A percentile compares a stretch with the other conserved stretches of the same genome.
Evolutionary conservation across 148 eudicot genomes (phyloP).

Genomic region (Chenopodium formosanum): DNA sequence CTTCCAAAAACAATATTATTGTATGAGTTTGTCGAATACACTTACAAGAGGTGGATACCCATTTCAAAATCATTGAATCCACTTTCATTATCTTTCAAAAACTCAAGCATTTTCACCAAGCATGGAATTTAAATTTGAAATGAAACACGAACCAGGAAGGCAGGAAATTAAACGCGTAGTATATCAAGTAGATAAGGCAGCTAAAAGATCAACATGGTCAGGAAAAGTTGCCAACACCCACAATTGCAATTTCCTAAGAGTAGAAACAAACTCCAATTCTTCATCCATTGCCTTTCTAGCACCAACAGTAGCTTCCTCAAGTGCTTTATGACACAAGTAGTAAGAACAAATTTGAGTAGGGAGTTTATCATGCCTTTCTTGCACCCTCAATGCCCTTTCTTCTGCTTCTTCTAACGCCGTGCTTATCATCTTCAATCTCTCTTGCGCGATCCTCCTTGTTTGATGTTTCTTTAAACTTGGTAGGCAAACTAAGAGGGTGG

Average conservation of each 20-base stretch:
- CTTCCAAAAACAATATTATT: too few relatives aligned
- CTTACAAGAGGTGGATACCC: too few relatives aligned
- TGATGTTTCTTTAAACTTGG: conserved; percentile 26
- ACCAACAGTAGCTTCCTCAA: conserved; percentile 39
- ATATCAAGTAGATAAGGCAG: conserved; percentile 14
- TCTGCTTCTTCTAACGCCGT: conserved; percentile 47
- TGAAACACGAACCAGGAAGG: too few relatives aligned
- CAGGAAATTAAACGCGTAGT: too few relatives aligned
- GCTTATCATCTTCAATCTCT: conserved; percentile 21
- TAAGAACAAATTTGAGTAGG: conserved; percentile 43
- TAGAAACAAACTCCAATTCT: conserved; percentile 36
- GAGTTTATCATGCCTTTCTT: conserved; percentile 53
- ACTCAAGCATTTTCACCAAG: too few relatives aligned
- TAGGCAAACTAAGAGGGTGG: conserved; percentile 19
- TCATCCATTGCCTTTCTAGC: conserved; percentile 43
- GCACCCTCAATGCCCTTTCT: conserved; percentile 30
- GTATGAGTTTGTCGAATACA: too few relatives aligned
- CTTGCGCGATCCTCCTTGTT: conserved; percentile 5
- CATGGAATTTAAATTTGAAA: too few relatives aligned
- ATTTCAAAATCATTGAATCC: too few relatives aligned
- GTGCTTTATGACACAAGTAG: conserved; percentile 42
- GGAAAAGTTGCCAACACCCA: conserved; percentile 38
- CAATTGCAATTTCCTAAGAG: conserved; percentile 46
- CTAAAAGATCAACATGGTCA: conserved; percentile 19
- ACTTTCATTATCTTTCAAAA: too few relatives aligned